Evolutionary conservation across 139 green algal species (phyloP), one percentile per base, ranked within the genome.

Genomic region (Chlamydomonas sp.): DNA sequence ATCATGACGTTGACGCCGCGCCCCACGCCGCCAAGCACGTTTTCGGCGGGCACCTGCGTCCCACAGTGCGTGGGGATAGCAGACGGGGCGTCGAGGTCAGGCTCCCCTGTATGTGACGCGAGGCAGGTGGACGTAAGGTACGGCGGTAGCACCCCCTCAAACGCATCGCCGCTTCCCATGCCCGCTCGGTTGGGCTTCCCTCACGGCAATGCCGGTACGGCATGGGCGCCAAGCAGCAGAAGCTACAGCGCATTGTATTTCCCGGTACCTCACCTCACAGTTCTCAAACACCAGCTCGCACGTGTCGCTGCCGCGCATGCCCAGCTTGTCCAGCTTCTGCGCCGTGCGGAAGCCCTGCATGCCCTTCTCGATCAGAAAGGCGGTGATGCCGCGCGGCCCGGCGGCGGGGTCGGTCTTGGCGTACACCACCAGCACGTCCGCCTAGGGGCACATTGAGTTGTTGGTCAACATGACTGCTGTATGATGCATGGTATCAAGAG

Each of bases 301-400:
- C 3, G 96, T 99, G 92, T 99, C 97, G 62, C 92, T 96, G 64
- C 97, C 97, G 3, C 97, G 87, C 97, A 99, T 99, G 80, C 97
- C 97, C 73, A 99, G 92, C 93, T 99, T 99, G 92, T 99, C 97
- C 86, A 99, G 94, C 94, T 99, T 99, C 92, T 99, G 97, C 1
- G 96, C 96, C 0, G 97, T 96, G 79, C 75, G 91, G 92, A 98
- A 98, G 63, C 96, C 95, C 83, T 84, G 67, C 94, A 98, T 98
- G 78, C 96, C 97, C 68, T 96, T 96, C 91, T 99, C 97, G 4
- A 99, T 91, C 5, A 99, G 94, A 88, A 99, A 99, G 1, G 97
- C 97, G 1, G 96, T 99, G 92, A 99, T 99, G 83, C 97, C 97
- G 16, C 97, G 92, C 0, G 94, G 64, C 0, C 93, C 95, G 9